phyloP scores from a whole-genome alignment of 257 asterid species.

The Schizonepeta tenuifolia region DNA sequence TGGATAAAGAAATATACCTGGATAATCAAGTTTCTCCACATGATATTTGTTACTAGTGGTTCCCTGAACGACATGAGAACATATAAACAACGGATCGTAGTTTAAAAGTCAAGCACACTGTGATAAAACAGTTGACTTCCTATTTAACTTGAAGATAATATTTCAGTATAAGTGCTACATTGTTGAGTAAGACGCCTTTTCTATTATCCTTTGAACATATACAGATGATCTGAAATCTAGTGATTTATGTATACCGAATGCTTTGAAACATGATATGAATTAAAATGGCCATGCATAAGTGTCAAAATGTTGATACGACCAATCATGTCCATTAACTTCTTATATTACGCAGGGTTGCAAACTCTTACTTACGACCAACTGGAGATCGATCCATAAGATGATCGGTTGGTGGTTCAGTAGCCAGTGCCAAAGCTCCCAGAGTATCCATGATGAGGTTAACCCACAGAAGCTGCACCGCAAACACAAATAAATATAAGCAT shows the following conservation, averaged over 20 bases:
- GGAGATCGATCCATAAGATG: conserved; percentile 89
- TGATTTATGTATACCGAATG: background rate
- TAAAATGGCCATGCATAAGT: background rate
- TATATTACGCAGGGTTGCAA: background rate
- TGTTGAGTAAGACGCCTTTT: background rate
- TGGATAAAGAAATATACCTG: conserved; percentile 54
- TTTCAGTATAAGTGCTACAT: background rate
- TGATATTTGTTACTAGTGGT: conserved; percentile 89
- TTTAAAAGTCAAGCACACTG: background rate
- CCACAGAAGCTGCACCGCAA: conserved; percentile 80
- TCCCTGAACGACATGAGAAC: conserved; percentile 56
- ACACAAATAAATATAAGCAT: background rate
- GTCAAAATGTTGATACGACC: background rate
- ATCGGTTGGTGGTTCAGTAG: conserved; percentile 98
- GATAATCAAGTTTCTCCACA: conserved; percentile 94
- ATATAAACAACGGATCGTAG: conserved; percentile 13
- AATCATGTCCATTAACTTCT: background rate
- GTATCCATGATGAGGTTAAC: conserved; percentile 99
- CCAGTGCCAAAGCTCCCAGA: conserved; percentile 96
- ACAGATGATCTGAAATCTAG: background rate
- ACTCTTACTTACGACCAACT: conserved; percentile 87
- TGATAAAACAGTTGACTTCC: conserved; percentile 2
- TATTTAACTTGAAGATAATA: background rate
- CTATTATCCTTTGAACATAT: background rate
- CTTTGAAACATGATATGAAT: background rate